Conservation (phyloP, 2,329 filamentous ascomycete genomes). For the Pleurostoma richardsiae region DNA sequence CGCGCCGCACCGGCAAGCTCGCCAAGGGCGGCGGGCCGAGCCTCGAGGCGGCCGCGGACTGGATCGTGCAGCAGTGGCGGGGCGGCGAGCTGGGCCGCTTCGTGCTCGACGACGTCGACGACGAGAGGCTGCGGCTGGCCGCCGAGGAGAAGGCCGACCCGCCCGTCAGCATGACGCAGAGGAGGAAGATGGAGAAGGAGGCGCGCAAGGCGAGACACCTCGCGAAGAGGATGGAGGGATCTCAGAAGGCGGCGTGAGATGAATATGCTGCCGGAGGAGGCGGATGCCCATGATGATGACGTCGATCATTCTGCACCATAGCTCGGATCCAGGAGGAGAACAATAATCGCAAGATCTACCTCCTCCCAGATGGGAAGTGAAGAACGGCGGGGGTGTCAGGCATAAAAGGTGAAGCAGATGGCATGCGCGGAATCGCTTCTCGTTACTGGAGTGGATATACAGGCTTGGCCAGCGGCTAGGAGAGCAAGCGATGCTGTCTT, state of each 20-base stretch:
- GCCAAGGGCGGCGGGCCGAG: slow-evolving; percentile 67
- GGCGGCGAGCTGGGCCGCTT: slow-evolving; percentile 71
- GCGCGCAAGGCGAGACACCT: slow-evolving; percentile 34
- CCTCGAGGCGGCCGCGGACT: slow-evolving; percentile 68
- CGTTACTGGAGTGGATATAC: too few relatives aligned
- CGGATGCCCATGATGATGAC: too few relatives aligned
- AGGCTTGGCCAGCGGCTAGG: too few relatives aligned
- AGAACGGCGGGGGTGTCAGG: too few relatives aligned
- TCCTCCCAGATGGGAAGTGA: too few relatives aligned
- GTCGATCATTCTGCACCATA: too few relatives aligned
- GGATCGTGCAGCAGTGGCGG: slow-evolving; percentile 79
- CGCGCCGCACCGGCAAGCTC: slow-evolving; percentile 69
- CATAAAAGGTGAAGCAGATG: too few relatives aligned
- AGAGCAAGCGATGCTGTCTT: too few relatives aligned
- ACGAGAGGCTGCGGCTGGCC: slow-evolving; percentile 48
- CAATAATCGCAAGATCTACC: too few relatives aligned
- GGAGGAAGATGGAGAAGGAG: slow-evolving; percentile 61
- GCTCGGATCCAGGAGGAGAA: too few relatives aligned
- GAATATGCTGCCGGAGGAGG: slow-evolving; percentile 6
- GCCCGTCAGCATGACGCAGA: slow-evolving; percentile 60
- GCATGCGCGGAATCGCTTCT: too few relatives aligned
- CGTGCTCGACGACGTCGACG: slow-evolving; percentile 70
- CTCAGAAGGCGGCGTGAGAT: slow-evolving; percentile 4
- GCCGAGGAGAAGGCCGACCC: slow-evolving; percentile 41
- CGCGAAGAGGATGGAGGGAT: slow-evolving; percentile 17